Percentiles rank a stretch among this genome's conserved stretches.
Conservation (phyloP, 768 basidiomycete genomes). For the Glaciozyma martinii region DNA sequence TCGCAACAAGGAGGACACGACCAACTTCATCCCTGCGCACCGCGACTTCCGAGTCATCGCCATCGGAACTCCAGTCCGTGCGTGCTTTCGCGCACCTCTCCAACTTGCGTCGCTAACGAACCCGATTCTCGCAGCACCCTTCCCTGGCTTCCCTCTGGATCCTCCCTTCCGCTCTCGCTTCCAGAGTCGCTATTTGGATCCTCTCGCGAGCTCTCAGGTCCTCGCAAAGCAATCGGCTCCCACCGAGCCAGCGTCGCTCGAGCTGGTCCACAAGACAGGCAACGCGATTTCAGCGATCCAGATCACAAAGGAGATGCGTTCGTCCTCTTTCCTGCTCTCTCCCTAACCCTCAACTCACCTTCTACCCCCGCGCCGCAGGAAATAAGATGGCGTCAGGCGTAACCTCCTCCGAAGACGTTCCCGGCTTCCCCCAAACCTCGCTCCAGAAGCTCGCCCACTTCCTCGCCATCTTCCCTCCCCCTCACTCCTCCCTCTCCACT, state of each 20-base stretch:
- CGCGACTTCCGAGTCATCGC: constrained; percentile 23
- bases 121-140: constrained; percentile 12
- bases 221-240: constrained; percentile 6
- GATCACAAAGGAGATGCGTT: constrained; percentile 19
- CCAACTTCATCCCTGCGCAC: constrained; percentile 10
- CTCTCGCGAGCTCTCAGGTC: constrained; percentile 8
- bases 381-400: constrained; percentile 23
- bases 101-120: no score
- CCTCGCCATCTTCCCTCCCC: constrained; percentile 18
- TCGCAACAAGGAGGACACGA: constrained; percentile 8
- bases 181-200: constrained; percentile 25
- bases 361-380: neutral
- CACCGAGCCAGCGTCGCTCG: neutral
- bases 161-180: constrained; percentile 27
- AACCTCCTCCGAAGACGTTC: constrained; percentile 7
- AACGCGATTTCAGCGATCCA: constrained; percentile 15
- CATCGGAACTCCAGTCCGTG: constrained; percentile 21
- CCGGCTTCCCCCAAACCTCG: constrained; percentile 22
- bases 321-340: neutral
- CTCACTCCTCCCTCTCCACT: neutral
- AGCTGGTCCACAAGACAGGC: neutral
- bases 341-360: neutral
- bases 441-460: constrained; percentile 24
- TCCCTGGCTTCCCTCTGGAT: constrained; percentile 24
- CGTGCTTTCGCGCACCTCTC: neutral